These are phyloP conservation scores for Monosporascus ibericus DNA, from an alignment of 2,329 filamentous ascomycete genomes.

Conservation along the genomic window DNA sequence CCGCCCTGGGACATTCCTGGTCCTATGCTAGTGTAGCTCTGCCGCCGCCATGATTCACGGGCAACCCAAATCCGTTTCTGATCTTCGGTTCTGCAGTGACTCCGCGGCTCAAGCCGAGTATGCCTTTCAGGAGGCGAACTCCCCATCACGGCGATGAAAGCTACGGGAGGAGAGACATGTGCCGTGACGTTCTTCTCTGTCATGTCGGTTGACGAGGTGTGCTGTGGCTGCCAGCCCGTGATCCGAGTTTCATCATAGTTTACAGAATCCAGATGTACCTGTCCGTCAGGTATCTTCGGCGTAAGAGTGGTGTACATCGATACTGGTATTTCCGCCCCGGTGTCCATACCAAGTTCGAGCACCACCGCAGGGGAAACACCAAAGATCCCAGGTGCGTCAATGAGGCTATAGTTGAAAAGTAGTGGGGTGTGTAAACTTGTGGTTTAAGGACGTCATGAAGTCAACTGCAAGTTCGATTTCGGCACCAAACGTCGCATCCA, in stretches of 20 bases:
- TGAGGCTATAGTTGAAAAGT: slow-evolving; percentile 29
- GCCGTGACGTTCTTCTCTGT: slow-evolving; percentile 26
- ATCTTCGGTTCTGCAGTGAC: slow-evolving; percentile 30
- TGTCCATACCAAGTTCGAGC: slow-evolving; percentile 31
- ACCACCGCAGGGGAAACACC: slow-evolving; percentile 30
- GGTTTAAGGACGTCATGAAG: slow-evolving; percentile 26
- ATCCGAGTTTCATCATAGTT: slow-evolving; percentile 20
- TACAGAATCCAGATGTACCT: slow-evolving; percentile 33
- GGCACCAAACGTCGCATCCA: slow-evolving; percentile 32
- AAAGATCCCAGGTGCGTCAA: slow-evolving; percentile 35
- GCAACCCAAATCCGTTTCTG: slow-evolving; percentile 28
- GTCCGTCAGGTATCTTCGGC: slow-evolving; percentile 28
- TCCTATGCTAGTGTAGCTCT: not conserved
- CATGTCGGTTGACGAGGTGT: slow-evolving; percentile 26
- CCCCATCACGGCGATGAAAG: slow-evolving; percentile 32
- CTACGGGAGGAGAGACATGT: slow-evolving; percentile 25
- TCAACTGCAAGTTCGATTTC: slow-evolving; percentile 30
- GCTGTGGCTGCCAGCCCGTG: slow-evolving; percentile 31
- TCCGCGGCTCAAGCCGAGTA: slow-evolving; percentile 31
- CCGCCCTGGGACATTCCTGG: not conserved
- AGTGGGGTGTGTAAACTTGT: slow-evolving; percentile 29
- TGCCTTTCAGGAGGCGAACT: slow-evolving; percentile 29
- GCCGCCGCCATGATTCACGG: slow-evolving; percentile 1
- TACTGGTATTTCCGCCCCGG: slow-evolving; percentile 28
- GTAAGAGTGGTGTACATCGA: slow-evolving; percentile 24